Percentiles rank a stretch among this genome's conserved stretches.
phyloP scores from a whole-genome alignment of 2,329 filamentous ascomycete species.

The Penicillium fuscoglaucum region DNA sequence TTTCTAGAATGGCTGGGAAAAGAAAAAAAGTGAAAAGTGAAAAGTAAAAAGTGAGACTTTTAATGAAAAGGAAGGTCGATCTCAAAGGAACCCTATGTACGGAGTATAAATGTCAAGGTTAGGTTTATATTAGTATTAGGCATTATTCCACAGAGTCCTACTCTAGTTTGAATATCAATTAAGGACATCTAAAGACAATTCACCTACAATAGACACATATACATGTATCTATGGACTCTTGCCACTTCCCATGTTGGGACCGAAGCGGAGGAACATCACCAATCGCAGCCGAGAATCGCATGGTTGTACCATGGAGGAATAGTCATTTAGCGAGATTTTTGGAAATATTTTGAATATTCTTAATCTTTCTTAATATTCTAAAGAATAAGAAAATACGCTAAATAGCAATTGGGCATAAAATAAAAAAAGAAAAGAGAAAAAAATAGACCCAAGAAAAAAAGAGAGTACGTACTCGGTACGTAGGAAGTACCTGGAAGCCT shows the following conservation, averaged over 20 bases:
- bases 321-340: not conserved
- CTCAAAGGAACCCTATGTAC: not conserved
- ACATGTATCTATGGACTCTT: not conserved
- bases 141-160: not conserved
- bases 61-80: not conserved
- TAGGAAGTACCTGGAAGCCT: not conserved
- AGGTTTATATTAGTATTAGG: not conserved
- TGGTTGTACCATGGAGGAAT: constrained; percentile 16
- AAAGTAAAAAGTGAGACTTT: not conserved
- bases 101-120: not conserved
- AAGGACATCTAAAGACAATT: no score
- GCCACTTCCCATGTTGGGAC: not conserved
- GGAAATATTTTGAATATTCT: not conserved
- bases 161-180: no score
- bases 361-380: not conserved
- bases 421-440: not conserved
- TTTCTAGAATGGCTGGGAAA: not conserved
- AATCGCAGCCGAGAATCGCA: constrained; percentile 12
- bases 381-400: not conserved
- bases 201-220: no score
- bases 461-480: not conserved
- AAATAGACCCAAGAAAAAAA: not conserved
- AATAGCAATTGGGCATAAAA: not conserved
- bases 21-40: not conserved
- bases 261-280: constrained; percentile 17